Conservation (phyloP, 2,329 filamentous ascomycete genomes). For the Capronia americana region DNA sequence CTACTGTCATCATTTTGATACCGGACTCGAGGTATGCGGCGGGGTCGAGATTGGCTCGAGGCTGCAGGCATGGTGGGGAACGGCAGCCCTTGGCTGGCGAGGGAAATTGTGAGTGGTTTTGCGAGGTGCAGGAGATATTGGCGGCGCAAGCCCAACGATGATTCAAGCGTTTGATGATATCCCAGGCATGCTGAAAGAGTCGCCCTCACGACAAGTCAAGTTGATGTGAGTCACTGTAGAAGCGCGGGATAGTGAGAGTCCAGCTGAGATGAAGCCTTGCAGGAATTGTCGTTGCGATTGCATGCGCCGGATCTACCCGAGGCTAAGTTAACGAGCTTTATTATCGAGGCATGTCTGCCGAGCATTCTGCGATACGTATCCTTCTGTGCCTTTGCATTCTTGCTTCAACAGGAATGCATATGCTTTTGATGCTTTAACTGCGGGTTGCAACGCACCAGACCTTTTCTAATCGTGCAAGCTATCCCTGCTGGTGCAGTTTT, state of each 20-base stretch:
- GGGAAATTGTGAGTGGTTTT: not conserved
- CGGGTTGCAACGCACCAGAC: not conserved
- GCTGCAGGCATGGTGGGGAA: slow-evolving; percentile 16
- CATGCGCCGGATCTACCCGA: slow-evolving; percentile 4
- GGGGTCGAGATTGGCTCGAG: slow-evolving; percentile 15
- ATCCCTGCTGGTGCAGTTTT: not conserved
- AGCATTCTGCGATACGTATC: not conserved
- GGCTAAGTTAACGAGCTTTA: not conserved
- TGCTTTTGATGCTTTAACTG: not conserved
- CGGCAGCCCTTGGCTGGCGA: not conserved
- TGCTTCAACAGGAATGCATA: not conserved
- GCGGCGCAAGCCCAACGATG: not conserved
- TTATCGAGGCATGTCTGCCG: not conserved
- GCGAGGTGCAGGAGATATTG: not conserved
- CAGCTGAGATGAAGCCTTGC: not conserved
- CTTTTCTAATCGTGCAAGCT: not conserved
- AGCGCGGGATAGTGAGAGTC: not conserved
- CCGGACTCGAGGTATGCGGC: slow-evolving; percentile 24
- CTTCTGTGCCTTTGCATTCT: not conserved
- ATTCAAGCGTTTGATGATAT: not conserved
- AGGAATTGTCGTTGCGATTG: not conserved
- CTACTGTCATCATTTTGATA: slow-evolving; percentile 25
- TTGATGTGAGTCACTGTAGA: not conserved
- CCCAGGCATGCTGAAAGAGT: not conserved
- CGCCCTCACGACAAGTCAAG: not conserved